Conservation (phyloP, 2,329 filamentous ascomycete genomes). For the Ilyonectria destructans region DNA sequence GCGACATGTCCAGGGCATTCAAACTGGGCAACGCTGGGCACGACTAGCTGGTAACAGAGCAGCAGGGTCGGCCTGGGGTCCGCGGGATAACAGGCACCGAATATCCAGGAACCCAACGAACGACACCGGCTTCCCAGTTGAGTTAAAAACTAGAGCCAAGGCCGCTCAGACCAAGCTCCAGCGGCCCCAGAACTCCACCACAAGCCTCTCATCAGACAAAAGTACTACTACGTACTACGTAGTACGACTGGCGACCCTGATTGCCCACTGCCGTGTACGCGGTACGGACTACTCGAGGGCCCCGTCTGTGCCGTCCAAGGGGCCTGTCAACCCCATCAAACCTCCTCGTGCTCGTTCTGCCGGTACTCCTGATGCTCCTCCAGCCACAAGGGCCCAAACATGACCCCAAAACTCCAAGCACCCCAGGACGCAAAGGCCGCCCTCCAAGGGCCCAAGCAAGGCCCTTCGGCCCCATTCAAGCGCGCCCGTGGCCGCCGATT, state of each 20-base stretch:
- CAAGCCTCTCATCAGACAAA: conserved; percentile 34
- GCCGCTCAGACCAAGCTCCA: conserved; percentile 15
- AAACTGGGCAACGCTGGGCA: too few species aligned
- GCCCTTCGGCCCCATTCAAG: not conserved
- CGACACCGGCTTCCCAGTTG: conserved; percentile 7
- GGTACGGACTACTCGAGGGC: not conserved
- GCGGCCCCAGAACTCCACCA: conserved; percentile 19
- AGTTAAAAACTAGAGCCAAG: conserved; percentile 11
- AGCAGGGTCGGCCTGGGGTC: not conserved
- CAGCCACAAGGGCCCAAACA: conserved; percentile 12
- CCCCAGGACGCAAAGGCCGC: not conserved
- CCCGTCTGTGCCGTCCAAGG: not conserved
- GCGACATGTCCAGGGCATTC: too few species aligned
- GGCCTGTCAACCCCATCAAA: not conserved
- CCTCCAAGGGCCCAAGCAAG: conserved; percentile 4
- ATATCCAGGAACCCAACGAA: conserved; percentile 16
- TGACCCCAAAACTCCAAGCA: not conserved
- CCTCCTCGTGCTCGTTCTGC: not conserved
- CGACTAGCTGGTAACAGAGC: not conserved
- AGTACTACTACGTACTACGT: conserved; percentile 11
- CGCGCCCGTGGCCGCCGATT: not conserved
- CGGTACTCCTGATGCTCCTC: not conserved
- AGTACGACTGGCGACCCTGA: conserved; percentile 20
- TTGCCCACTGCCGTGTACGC: conserved; percentile 22
- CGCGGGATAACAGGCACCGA: conserved; percentile 7